Evolutionary conservation across 495 filamentous ascomycete species (phyloP).

Genomic region (Letharia columbiana): DNA sequence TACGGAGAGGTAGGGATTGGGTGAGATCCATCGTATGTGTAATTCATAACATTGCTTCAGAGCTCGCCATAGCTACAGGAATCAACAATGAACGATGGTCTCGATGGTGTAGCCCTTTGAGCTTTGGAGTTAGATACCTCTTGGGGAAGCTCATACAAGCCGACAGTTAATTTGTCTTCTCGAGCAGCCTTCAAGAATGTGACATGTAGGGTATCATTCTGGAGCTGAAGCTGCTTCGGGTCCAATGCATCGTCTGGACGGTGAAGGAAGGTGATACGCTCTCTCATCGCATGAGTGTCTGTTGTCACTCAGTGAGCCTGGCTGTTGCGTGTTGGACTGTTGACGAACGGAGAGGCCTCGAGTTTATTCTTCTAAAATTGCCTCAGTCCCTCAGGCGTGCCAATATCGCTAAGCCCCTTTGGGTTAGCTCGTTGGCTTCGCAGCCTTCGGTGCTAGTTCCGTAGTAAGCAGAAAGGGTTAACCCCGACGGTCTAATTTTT

Average conservation of each 20-base stretch:
- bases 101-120: neutral
- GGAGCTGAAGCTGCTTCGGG: conserved; percentile 35
- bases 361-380: neutral
- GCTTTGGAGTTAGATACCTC: conserved; percentile 40
- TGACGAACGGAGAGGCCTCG: no score
- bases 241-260: conserved; percentile 51
- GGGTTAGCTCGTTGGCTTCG: no score
- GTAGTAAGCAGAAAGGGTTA: no score
- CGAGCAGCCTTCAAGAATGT: conserved; percentile 52
- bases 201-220: conserved; percentile 35
- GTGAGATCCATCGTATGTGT: conserved; percentile 70
- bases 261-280: conserved; percentile 76
- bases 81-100: conserved; percentile 2
- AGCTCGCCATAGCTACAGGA: conserved; percentile 45
- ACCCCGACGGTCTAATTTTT: no score
- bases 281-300: conserved; percentile 53
- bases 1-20: conserved; percentile 44
- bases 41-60: conserved; percentile 62
- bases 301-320: neutral
- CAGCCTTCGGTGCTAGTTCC: no score
- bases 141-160: conserved; percentile 60
- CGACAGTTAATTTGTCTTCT: conserved; percentile 72
- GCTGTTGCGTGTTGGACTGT: no score
- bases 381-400: no score
- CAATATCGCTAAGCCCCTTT: no score